A percentile compares a stretch with the other conserved stretches of the same genome.
Evolutionary conservation across 2,329 filamentous ascomycete genomes (phyloP).

Genomic region (Paracorniculantispora psalliotae): DNA sequence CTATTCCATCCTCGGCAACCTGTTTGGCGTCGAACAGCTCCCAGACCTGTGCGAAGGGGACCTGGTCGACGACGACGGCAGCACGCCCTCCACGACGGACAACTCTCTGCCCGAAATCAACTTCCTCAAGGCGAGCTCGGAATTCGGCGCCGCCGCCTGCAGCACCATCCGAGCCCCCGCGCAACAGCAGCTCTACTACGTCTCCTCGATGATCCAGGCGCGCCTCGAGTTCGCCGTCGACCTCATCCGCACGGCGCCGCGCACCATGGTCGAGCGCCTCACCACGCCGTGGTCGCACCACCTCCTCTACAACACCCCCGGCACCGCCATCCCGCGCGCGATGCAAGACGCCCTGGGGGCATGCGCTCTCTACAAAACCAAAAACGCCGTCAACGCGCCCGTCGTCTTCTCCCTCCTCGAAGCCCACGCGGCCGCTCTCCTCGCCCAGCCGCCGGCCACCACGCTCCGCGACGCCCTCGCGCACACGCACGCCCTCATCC

Average conservation of each 20-base stretch:
- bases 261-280: constrained; percentile 43
- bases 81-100: not conserved
- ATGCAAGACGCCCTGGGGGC: constrained; percentile 50
- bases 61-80: not conserved
- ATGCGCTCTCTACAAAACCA: constrained; percentile 48
- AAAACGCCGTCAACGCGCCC: constrained; percentile 41
- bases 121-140: not conserved
- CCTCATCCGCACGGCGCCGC: constrained; percentile 45
- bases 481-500: constrained; percentile 42
- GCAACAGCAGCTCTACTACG: constrained; percentile 18
- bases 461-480: constrained; percentile 30
- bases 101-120: not conserved
- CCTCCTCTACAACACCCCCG: constrained; percentile 41
- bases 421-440: constrained; percentile 38
- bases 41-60: not conserved
- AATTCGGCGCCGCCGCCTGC: not conserved
- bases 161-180: constrained; percentile 17
- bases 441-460: constrained; percentile 29
- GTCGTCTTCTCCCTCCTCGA: constrained; percentile 46
- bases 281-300: constrained; percentile 51
- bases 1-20: constrained; percentile 1
- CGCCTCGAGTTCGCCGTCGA: constrained; percentile 43
- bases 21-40: not conserved
- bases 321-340: constrained; percentile 43
- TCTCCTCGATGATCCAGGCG: constrained; percentile 23